These are phyloP conservation scores for Yarrowia keelungensis DNA, from an alignment of 805 yeast species.

Conservation along the genomic window DNA sequence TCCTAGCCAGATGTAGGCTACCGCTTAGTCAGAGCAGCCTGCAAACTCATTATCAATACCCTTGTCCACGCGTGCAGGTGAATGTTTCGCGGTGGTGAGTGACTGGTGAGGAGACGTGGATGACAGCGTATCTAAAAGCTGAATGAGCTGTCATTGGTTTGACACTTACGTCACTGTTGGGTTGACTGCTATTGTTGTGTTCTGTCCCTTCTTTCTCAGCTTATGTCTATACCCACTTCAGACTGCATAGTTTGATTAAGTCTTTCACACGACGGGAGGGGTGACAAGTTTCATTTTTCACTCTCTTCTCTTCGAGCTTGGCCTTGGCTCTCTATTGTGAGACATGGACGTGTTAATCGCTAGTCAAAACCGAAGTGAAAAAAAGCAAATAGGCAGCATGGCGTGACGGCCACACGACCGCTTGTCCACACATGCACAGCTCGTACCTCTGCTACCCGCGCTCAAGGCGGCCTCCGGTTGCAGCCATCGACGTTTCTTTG, in stretches of 20 bases:
- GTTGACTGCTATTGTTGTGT: too few relatives aligned
- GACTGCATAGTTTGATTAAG: conserved; percentile 7
- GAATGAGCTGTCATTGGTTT: background rate
- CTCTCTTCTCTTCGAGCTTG: background rate
- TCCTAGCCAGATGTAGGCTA: background rate
- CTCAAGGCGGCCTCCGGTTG: background rate
- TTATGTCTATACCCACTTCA: too few relatives aligned
- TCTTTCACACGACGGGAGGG: conserved; percentile 2
- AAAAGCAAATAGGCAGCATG: conserved; percentile 4
- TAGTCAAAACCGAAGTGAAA: background rate
- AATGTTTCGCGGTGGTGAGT: conserved; percentile 2
- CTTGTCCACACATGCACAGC: too few relatives aligned
- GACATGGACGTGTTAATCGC: conserved; percentile 13
- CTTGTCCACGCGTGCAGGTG: conserved; percentile 34
- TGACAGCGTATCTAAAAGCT: too few relatives aligned
- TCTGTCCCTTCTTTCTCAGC: too few relatives aligned
- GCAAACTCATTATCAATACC: conserved; percentile 11
- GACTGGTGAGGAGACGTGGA: background rate
- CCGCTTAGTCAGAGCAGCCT: conserved; percentile 8
- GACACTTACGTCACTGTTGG: background rate
- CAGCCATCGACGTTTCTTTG: conserved; percentile 3
- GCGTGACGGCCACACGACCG: background rate
- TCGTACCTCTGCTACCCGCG: background rate
- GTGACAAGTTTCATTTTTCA: background rate
- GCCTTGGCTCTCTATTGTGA: background rate